Evolutionary conservation across 164 flowering plant species (phyloP), one percentile per base, ranked within the genome.

Genomic region (Magnolia changhungtana): DNA sequence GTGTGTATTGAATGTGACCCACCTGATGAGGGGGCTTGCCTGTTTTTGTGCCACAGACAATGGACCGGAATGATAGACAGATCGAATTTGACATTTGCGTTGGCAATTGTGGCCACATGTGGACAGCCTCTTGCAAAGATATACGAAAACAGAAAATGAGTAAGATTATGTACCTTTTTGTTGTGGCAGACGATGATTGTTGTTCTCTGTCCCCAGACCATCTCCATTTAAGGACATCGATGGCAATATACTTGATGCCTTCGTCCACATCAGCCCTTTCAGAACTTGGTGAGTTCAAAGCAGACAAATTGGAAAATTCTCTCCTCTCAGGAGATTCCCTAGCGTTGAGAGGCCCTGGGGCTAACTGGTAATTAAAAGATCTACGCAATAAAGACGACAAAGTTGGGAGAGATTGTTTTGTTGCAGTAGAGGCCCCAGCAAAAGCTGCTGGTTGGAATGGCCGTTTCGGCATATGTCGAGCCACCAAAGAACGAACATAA

Each of bases 201-300:
- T 83, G 89, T 31, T 89, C 72, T 55, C 27, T 45, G 45, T 67
- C 95, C 76, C 87, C 85, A 67, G 78, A 78, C 98, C 98, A 93
- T 20, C 98, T 90, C 99, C 98, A 94, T 63, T 88, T 87, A 66
- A 93, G 82, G 74, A 91, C 88, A 87, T 96, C 99, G 72, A 63
- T 55, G 16, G 93, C 80, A 77, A 92, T 87, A 80, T 83, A 92
- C 6, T 88, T 88, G 75, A 67, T 63, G 77, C 87, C 90, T 69
- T 87, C 93, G 58, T 68, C 67, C 75, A 77, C 90, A 80, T 87
- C 88, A 83, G 74, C 77, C 72, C 82, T 87, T 82, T 89, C 89
- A 71, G 81, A 69, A 75, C 72, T 85, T 71, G 89, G 80, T 79
- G 82, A 79, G 69, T 83, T 88, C 71, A 86, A 79, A 78, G 82